Evolutionary conservation across 305 asterid species (phyloP), one percentile per base, ranked within the genome.

Genomic region (Vinca major): DNA sequence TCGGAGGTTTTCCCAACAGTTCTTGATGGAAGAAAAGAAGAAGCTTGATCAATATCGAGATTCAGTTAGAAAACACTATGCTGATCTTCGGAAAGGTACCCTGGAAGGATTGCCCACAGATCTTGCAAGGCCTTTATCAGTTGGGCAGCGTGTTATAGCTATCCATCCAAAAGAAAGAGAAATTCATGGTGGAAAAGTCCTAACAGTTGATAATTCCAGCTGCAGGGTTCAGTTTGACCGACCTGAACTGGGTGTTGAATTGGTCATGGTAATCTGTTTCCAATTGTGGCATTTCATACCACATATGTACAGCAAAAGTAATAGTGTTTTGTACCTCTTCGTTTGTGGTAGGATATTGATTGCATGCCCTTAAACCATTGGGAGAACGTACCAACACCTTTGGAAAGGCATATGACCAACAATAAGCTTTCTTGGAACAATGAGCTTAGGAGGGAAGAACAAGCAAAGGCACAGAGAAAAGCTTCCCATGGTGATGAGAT

Each of bases 221-320:
- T 92, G 96, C 70, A 86, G 92, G 65, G 84, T 92, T 80, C 98
- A 92, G 79, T 92, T 92, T 83, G 96, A 92, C 77, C 85, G 85
- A 16, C 95, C 85, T 43, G 96, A 92, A 55, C 84, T 88, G 47
- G 98, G 96, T 71, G 96, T 89, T 80, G 96, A 89, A 86, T 84
- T 89, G 80, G 92, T 92, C 77, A 83, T 62, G 94, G 98, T 92
- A 82, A 79, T 76, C 63, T 71, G 52, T 71, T 63, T 71, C 37
- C 11, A 50, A 9, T 50, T 50, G 16, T 13, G 14, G 54, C 16
- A 16, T 50, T 3, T 49, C 4, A 50, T 19, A 2, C 16, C 19
- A 13, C 16, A 17, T 50, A 50, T 13, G 2, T 14, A 4, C 1
- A 2, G 7, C 14, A 50, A 50, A 50, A 48, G 12, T 48, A 26